Evolutionary conservation across 257 asterid genomes (phyloP).

Genomic region (Thymus quinquecostatus): DNA sequence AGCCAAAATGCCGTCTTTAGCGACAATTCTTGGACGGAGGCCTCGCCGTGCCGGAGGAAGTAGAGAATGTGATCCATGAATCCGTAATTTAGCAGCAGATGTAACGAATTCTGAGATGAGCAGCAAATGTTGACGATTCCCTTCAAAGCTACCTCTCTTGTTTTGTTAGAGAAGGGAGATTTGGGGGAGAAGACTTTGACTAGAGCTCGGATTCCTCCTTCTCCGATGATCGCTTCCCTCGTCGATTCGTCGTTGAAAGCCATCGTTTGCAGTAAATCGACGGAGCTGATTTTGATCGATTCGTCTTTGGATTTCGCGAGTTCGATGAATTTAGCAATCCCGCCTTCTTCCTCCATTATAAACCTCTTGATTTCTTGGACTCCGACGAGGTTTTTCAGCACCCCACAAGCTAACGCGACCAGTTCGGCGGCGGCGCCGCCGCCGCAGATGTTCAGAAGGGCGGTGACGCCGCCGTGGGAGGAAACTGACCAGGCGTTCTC

Average conservation of each 20-base stretch:
- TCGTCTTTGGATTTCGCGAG: slow-evolving; percentile 65
- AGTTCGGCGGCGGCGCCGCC: slow-evolving; percentile 41
- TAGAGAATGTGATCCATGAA: slow-evolving; percentile 72
- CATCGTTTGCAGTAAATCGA: slow-evolving; percentile 74
- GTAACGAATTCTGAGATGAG: slow-evolving; percentile 49
- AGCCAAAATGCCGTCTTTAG: slow-evolving; percentile 87
- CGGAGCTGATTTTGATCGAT: slow-evolving; percentile 52
- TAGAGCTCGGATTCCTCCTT: slow-evolving; percentile 69
- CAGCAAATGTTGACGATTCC: slow-evolving; percentile 65
- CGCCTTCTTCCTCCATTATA: slow-evolving; percentile 85
- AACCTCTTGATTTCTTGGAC: slow-evolving; percentile 86
- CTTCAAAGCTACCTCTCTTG: slow-evolving; percentile 72
- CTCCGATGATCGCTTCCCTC: slow-evolving; percentile 47
- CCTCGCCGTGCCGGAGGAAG: slow-evolving; percentile 62
- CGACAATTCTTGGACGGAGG: slow-evolving; percentile 68
- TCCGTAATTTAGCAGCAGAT: slow-evolving; percentile 44
- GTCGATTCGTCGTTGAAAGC: slow-evolving; percentile 65
- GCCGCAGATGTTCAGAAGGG: slow-evolving; percentile 64
- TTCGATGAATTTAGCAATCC: slow-evolving; percentile 48
- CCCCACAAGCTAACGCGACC: slow-evolving; percentile 65
- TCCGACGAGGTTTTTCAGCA: slow-evolving; percentile 81
- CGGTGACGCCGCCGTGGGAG: slow-evolving; percentile 86
- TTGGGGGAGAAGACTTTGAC: slow-evolving; percentile 68
- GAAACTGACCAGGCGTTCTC: slow-evolving; percentile 93
- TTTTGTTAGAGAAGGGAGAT: slow-evolving; percentile 51